Conservation (phyloP, 2,329 filamentous ascomycete genomes). For the Aspergillus tamarii region DNA sequence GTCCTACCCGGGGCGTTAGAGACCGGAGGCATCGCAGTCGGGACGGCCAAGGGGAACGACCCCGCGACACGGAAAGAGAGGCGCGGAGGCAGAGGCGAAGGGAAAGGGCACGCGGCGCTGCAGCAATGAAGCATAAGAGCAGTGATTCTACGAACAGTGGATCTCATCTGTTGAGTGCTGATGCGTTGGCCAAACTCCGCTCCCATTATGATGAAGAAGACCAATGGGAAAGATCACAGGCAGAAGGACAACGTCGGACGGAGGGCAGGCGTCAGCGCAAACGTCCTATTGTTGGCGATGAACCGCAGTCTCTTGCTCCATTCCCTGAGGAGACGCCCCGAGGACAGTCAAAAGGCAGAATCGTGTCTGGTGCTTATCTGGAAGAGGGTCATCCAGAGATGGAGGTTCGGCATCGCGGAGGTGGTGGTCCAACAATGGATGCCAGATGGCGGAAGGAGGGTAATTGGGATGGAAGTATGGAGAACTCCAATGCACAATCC, state of each 20-base stretch:
- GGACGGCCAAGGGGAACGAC: conserved; percentile 21
- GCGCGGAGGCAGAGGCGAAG: conserved; percentile 30
- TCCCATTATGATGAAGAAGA: conserved; percentile 62
- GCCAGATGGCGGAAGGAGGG: conserved; percentile 56
- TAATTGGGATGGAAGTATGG: conserved; percentile 38
- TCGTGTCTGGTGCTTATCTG: conserved; percentile 71
- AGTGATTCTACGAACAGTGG: conserved; percentile 48
- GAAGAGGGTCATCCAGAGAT: conserved; percentile 65
- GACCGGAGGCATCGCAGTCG: conserved; percentile 17
- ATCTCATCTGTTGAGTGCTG: conserved; percentile 50
- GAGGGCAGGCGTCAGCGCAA: conserved; percentile 32
- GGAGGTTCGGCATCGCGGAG: conserved; percentile 49
- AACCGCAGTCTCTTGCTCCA: conserved; percentile 21
- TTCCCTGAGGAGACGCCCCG: conserved; percentile 37
- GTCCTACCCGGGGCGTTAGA: conserved; percentile 21
- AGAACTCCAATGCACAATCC: conserved; percentile 14
- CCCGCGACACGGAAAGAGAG: conserved; percentile 26
- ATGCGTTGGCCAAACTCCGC: conserved; percentile 69
- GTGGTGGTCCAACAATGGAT: conserved; percentile 40
- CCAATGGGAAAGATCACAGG: conserved; percentile 48
- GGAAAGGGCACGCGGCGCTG: conserved; percentile 23
- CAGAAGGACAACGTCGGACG: conserved; percentile 30
- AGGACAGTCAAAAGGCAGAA: conserved; percentile 58
- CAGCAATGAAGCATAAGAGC: conserved; percentile 42
- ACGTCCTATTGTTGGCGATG: conserved; percentile 28